Base-by-base conservation (phyloP, 2,329 filamentous ascomycete species). In the Xylariaceae sp. region DNA sequence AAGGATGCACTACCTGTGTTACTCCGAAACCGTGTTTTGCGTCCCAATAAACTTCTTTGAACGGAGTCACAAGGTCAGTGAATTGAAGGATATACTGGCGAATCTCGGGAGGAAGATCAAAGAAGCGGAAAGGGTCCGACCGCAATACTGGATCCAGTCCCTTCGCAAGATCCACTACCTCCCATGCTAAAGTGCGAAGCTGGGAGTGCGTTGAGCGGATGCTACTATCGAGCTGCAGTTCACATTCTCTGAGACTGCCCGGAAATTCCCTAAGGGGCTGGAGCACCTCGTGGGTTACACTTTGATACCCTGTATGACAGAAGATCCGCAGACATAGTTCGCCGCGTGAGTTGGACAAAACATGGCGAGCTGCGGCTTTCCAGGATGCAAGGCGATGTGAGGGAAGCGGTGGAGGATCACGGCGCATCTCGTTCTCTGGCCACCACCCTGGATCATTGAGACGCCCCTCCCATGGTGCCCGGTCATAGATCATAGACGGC, bases 1-100 rank as follows among this genome's bases (percentile, higher is more conserved):
- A 13, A 10, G 13, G 4, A 14, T 13, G 13, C 13, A 4, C 10
- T 5, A 11, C 3, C 13, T 10, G 36, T 3, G 18, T 17, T 6
- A 51, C 34, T 13, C 31, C 28, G 39, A 57, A 57, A 13, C 55
- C 55, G 19, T 12, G 18, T 12, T 22, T 31, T 34, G 42, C 14
- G 18, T n/a, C 36, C 51, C 51, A 54, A 12, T 42, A 38, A 11
- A 54, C 43, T 44, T 48, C 33, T 11, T 45, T 44, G 19, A 22
- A 45, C 4, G 51, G 51, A 6, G 51, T 47, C 9, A 50, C 47
- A n/a, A 54, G 51, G 19, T 50, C 47, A 6, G 47, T 40, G 18
- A 47, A 54, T 33, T 47, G 33, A n/a, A 54, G 47, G 17, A 54
- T 47, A 13, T 42, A 40, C 14, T 48, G 40, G 39, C 47, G 47